These are phyloP conservation scores for Eremochloa ophiuroides DNA, from an alignment of 176 grass and related monocot species.

Conservation along the genomic window DNA sequence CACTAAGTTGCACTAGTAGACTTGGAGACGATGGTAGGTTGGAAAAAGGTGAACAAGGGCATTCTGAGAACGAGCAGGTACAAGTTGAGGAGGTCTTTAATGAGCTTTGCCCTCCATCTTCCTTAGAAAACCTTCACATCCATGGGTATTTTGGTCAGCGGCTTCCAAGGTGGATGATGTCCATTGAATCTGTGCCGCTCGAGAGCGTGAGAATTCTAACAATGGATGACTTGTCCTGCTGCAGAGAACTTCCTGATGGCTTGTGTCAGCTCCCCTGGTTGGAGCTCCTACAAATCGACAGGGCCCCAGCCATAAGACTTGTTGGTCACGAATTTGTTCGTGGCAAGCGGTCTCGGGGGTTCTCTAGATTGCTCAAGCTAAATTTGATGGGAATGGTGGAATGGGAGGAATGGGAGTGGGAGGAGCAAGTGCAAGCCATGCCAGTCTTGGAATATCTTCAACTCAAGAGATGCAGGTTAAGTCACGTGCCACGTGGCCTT, in stretches of 20 bases:
- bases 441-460: neutral
- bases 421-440: neutral
- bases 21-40: neutral
- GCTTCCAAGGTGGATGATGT: slow-evolving; percentile 12
- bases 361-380: neutral
- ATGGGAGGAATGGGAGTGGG: neutral
- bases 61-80: neutral
- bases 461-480: neutral
- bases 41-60: neutral
- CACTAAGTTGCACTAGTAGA: neutral
- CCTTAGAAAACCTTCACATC: neutral
- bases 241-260: neutral
- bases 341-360: neutral
- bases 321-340: neutral
- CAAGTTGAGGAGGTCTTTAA: neutral
- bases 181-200: neutral
- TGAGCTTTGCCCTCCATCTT: slow-evolving; percentile 6
- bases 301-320: no score
- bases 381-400: neutral
- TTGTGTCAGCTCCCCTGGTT: no score
- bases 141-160: neutral
- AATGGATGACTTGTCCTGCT: neutral
- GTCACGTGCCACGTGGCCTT: neutral
- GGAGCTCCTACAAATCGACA: no score
- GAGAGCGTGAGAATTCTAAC: neutral